These are phyloP conservation scores for Gremmenia infestans DNA, from an alignment of 2,329 filamentous ascomycete species.

Conservation along the genomic window DNA sequence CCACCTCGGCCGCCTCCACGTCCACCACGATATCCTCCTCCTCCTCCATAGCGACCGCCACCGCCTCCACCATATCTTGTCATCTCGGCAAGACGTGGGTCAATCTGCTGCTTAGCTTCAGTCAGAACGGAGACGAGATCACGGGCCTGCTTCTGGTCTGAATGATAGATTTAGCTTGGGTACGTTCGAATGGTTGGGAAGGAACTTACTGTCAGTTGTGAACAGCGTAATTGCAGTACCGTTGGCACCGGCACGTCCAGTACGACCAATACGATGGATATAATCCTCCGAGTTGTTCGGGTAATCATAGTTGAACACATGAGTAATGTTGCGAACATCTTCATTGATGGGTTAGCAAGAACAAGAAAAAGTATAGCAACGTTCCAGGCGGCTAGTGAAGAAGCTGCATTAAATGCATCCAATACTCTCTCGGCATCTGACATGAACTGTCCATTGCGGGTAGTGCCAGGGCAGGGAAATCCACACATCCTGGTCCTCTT, in stretches of 20 bases:
- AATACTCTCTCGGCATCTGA: slow-evolving; percentile 37
- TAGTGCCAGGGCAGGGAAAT: slow-evolving; percentile 46
- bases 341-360: slow-evolving; percentile 78
- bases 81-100: slow-evolving; percentile 95
- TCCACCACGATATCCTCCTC: slow-evolving; percentile 47
- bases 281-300: slow-evolving; percentile 99
- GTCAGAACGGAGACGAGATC: slow-evolving; percentile 89
- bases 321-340: slow-evolving; percentile 99
- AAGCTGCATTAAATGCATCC: slow-evolving; percentile 33
- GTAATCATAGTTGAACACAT: slow-evolving; percentile 99
- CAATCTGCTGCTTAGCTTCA: slow-evolving; percentile 97
- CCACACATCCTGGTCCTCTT: slow-evolving; percentile 54
- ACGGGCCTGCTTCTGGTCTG: slow-evolving; percentile 91
- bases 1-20: slow-evolving; percentile 58
- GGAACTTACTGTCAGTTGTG: slow-evolving; percentile 92
- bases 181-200: slow-evolving; percentile 5
- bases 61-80: slow-evolving; percentile 71
- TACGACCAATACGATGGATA: slow-evolving; percentile 94
- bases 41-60: slow-evolving; percentile 18
- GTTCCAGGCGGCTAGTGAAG: slow-evolving; percentile 46
- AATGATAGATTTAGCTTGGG: slow-evolving; percentile 20
- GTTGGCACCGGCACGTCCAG: slow-evolving; percentile 87
- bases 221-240: slow-evolving; percentile 98
- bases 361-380: slow-evolving; percentile 56
- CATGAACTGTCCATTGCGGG: slow-evolving; percentile 36